These are phyloP conservation scores for Elsinoe necatrix DNA, from an alignment of 2,329 filamentous ascomycete species.

Conservation along the genomic window DNA sequence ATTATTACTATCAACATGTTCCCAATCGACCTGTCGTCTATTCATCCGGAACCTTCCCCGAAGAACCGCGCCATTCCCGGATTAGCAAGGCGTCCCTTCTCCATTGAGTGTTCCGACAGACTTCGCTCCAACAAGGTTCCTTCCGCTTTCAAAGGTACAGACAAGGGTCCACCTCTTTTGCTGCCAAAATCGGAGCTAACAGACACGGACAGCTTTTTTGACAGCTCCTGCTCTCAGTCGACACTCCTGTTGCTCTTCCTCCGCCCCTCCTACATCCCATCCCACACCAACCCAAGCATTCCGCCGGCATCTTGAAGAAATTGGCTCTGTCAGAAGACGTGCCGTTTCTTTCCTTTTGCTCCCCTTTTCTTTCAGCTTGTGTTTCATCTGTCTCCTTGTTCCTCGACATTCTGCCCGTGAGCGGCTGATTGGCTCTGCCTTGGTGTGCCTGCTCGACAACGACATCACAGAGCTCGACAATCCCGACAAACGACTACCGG, in stretches of 20 bases:
- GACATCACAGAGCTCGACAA: neutral
- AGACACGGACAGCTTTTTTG: slow-evolving; percentile 12
- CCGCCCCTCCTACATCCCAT: slow-evolving; percentile 18
- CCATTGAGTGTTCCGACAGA: neutral
- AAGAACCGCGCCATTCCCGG: neutral
- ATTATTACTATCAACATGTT: neutral
- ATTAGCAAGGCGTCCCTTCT: neutral
- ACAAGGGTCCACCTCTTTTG: slow-evolving; percentile 4
- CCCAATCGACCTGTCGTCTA: neutral
- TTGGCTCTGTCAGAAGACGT: slow-evolving; percentile 15
- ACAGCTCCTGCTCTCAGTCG: slow-evolving; percentile 15
- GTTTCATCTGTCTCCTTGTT: slow-evolving; percentile 16
- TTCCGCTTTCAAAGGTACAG: neutral
- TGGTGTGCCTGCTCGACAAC: neutral
- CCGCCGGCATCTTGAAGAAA: neutral
- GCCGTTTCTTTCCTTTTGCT: slow-evolving; percentile 18
- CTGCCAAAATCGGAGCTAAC: slow-evolving; percentile 10
- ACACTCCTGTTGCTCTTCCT: neutral
- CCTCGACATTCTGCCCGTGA: neutral
- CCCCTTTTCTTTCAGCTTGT: slow-evolving; percentile 11
- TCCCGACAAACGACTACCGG: neutral
- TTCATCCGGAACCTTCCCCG: neutral
- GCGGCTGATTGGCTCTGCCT: slow-evolving; percentile 9
- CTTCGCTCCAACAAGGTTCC: neutral
- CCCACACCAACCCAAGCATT: slow-evolving; percentile 13